phyloP scores from a whole-genome alignment of 805 yeast species.

The Metschnikowia rubicola region DNA sequence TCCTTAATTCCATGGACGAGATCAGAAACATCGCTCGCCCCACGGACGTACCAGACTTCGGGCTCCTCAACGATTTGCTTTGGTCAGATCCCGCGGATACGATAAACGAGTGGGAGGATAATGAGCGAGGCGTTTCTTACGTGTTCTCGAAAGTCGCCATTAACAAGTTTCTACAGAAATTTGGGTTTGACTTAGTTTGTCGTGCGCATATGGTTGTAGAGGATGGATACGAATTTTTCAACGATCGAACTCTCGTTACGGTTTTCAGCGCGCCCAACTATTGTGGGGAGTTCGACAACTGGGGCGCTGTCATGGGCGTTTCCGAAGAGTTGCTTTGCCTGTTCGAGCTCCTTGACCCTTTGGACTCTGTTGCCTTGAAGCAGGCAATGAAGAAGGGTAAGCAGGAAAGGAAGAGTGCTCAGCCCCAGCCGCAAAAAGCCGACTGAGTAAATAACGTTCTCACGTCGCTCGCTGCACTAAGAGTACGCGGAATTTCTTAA shows the following conservation, averaged over 20 bases:
- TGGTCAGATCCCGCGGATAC: conserved; percentile 89
- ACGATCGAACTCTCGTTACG: conserved; percentile 66
- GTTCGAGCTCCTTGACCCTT: conserved; percentile 89
- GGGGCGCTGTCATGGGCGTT: conserved; percentile 99
- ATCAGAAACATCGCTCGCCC: conserved; percentile 74
- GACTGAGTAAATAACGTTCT: background rate
- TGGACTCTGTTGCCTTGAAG: conserved; percentile 88
- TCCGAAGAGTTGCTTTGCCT: conserved; percentile 89
- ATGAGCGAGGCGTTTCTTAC: conserved; percentile 79
- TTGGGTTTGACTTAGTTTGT: conserved; percentile 77
- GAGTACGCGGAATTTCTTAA: no score
- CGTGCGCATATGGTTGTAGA: conserved; percentile 88
- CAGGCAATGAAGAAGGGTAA: conserved; percentile 94
- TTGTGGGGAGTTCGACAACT: conserved; percentile 83
- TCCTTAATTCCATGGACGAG: conserved; percentile 68
- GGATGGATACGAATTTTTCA: conserved; percentile 75
- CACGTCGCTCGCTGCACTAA: background rate
- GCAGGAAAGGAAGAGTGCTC: conserved; percentile 72
- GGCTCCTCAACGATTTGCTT: conserved; percentile 68
- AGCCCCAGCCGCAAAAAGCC: conserved; percentile 13
- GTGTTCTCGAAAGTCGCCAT: conserved; percentile 79
- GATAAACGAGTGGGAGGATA: conserved; percentile 82
- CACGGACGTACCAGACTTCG: conserved; percentile 83
- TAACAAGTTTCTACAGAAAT: conserved; percentile 68
- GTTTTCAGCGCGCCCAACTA: conserved; percentile 75